A percentile compares a stretch with the other conserved stretches of the same genome.
Evolutionary conservation across 2,329 filamentous ascomycete species (phyloP).

Genomic region (Paramyrothecium sp.): DNA sequence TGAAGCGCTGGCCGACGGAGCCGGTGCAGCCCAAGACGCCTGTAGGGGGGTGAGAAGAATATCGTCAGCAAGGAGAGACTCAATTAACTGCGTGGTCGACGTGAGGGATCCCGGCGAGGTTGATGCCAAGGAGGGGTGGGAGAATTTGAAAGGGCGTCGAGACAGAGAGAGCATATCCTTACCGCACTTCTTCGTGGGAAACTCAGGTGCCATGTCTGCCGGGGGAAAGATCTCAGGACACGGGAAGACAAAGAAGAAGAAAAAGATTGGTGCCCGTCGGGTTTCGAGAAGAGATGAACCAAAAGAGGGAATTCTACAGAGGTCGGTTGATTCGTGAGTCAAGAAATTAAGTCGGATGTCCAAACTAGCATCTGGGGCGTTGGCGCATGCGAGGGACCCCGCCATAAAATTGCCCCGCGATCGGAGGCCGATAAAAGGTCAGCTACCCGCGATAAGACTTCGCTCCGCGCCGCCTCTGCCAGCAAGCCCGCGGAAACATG

Average conservation of each 20-base stretch:
- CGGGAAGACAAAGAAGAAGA: too few species aligned
- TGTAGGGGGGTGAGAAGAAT: too few species aligned
- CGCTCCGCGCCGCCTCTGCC: too few species aligned
- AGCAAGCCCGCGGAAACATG: too few species aligned
- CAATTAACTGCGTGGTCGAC: neutral
- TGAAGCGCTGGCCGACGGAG: conserved; percentile 93
- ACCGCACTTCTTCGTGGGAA: conserved; percentile 60
- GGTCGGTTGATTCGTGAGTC: neutral
- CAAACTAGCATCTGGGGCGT: conserved; percentile 15
- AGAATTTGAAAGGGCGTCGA: too few species aligned
- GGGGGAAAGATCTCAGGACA: neutral
- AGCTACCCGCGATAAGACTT: neutral
- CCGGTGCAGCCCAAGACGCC: conserved; percentile 88
- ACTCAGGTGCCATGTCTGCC: conserved; percentile 35
- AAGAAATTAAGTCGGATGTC: neutral
- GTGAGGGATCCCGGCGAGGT: neutral
- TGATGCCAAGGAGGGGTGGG: conserved; percentile 11
- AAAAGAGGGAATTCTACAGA: too few species aligned
- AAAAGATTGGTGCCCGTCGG: too few species aligned
- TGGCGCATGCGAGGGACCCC: conserved; percentile 18
- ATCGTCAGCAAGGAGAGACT: too few species aligned
- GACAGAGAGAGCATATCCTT: too few species aligned
- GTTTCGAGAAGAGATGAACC: too few species aligned
- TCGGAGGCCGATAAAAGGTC: conserved; percentile 21
- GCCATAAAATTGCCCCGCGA: conserved; percentile 27